phyloP scores from a whole-genome alignment of 2,329 filamentous ascomycete genomes.

The Cordyceps farinosa region DNA sequence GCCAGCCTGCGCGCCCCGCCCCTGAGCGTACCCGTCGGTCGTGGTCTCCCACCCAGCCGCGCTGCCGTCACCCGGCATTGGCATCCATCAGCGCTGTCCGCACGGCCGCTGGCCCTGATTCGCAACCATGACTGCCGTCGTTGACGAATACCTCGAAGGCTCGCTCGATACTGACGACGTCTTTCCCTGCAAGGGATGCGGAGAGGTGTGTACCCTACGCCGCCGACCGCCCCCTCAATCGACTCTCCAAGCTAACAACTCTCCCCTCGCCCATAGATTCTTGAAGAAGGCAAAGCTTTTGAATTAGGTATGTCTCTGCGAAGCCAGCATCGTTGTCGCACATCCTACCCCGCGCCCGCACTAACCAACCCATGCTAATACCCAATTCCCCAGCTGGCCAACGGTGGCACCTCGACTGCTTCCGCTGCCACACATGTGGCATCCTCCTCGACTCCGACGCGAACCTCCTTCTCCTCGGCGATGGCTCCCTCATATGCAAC shows the following conservation, averaged over 20 bases:
- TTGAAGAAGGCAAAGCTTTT: slow-evolving; percentile 98
- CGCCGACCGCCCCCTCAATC: not conserved
- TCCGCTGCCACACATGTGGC: slow-evolving; percentile 92
- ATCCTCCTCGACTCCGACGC: slow-evolving; percentile 97
- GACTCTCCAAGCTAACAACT: slow-evolving; percentile 3
- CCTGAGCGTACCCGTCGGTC: slow-evolving; percentile 1
- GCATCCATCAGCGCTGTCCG: not conserved
- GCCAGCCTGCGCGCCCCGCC: slow-evolving; percentile 7
- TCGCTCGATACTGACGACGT: slow-evolving; percentile 76
- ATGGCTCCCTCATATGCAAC: slow-evolving; percentile 97
- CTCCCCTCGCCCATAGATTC: slow-evolving; percentile 57
- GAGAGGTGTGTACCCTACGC: slow-evolving; percentile 62
- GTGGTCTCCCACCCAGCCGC: not conserved
- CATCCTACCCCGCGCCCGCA: not conserved
- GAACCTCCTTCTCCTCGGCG: slow-evolving; percentile 92
- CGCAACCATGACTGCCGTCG: slow-evolving; percentile 43
- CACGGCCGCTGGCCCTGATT: slow-evolving; percentile 8
- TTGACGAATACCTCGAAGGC: slow-evolving; percentile 61
- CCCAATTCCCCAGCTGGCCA: slow-evolving; percentile 66
- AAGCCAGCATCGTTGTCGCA: slow-evolving; percentile 17
- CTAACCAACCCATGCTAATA: slow-evolving; percentile 26
- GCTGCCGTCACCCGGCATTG: slow-evolving; percentile 13
- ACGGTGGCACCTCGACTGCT: slow-evolving; percentile 98
- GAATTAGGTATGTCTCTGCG: slow-evolving; percentile 70
- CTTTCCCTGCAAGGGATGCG: slow-evolving; percentile 89